Percentiles rank a stretch among this genome's conserved stretches.
Conservation (phyloP, 1,284 basidiomycete genomes). For the Cutaneotrichosporon cutaneum region DNA sequence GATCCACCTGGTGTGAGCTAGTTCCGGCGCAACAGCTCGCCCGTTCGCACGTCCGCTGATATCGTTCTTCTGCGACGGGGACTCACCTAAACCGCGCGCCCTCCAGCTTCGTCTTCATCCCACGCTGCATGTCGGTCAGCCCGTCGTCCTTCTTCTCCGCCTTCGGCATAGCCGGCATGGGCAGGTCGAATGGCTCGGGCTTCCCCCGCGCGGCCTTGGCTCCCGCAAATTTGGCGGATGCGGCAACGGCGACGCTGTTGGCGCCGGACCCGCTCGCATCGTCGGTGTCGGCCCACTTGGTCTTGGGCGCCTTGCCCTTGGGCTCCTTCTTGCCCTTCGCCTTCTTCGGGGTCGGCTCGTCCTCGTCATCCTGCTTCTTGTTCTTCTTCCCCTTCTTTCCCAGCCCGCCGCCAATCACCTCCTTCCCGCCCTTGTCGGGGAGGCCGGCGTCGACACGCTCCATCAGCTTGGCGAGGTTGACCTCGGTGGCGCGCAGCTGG, state of each 20-base stretch:
- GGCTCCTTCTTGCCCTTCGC: slow-evolving; percentile 2
- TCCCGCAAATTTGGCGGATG: neutral
- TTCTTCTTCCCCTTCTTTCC: slow-evolving; percentile 42
- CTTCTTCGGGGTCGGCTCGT: slow-evolving; percentile 3
- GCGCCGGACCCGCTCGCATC: slow-evolving; percentile 7
- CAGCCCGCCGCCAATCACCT: slow-evolving; percentile 17
- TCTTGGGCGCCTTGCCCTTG: neutral
- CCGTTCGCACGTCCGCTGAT: neutral
- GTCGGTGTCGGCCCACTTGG: slow-evolving; percentile 6
- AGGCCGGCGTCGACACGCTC: slow-evolving; percentile 58
- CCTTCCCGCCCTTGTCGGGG: slow-evolving; percentile 30
- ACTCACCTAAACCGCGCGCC: slow-evolving; percentile 79
- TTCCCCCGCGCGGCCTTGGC: slow-evolving; percentile 12
- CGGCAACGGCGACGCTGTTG: neutral
- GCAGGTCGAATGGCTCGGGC: slow-evolving; percentile 29
- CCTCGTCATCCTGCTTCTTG: slow-evolving; percentile 4
- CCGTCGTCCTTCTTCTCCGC: slow-evolving; percentile 36
- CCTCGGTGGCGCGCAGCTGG: slow-evolving; percentile 55
- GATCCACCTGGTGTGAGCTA: slow-evolving; percentile 62
- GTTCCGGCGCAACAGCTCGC: neutral
- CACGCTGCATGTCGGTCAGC: slow-evolving; percentile 70
- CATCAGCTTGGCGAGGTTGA: slow-evolving; percentile 77
- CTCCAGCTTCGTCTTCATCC: slow-evolving; percentile 72
- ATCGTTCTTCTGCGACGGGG: neutral
- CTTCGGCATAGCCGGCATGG: slow-evolving; percentile 25